These are phyloP conservation scores for Fusarium newnesense DNA, from an alignment of 2,329 filamentous ascomycete species.

Conservation along the genomic window DNA sequence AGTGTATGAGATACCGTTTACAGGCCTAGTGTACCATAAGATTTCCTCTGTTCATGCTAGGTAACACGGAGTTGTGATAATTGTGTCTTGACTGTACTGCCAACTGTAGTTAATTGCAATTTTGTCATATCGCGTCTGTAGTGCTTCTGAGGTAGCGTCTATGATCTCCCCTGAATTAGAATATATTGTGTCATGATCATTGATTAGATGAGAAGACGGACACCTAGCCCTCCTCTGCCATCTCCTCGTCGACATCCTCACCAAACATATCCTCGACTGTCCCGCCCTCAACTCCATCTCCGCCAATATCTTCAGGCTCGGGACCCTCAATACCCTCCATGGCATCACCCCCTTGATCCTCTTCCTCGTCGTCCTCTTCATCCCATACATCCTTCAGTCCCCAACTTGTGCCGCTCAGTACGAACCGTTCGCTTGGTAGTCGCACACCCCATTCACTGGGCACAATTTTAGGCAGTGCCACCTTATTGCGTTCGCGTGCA, in stretches of 20 bases:
- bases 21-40: constrained; percentile 66
- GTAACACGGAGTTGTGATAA: constrained; percentile 47
- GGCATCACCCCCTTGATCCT: constrained; percentile 55
- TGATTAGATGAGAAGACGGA: constrained; percentile 7
- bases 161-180: background rate
- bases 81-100: constrained; percentile 31
- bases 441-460: constrained; percentile 75
- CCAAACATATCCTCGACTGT: constrained; percentile 66
- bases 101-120: background rate
- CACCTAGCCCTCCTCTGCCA: constrained; percentile 56
- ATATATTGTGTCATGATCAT: background rate
- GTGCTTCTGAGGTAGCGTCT: background rate
- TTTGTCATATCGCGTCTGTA: background rate
- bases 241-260: constrained; percentile 66
- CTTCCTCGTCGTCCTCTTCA: constrained; percentile 57
- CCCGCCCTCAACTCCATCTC: constrained; percentile 60
- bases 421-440: constrained; percentile 74
- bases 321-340: constrained; percentile 61
- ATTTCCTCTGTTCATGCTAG: constrained; percentile 54
- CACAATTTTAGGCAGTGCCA: constrained; percentile 70
- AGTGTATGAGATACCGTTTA: constrained; percentile 66
- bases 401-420: constrained; percentile 74
- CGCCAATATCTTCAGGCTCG: constrained; percentile 55
- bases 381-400: constrained; percentile 70
- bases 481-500: constrained; percentile 76